These are phyloP conservation scores for Lupinus albus DNA, from an alignment of 306 rosid genomes.

Conservation along the genomic window DNA sequence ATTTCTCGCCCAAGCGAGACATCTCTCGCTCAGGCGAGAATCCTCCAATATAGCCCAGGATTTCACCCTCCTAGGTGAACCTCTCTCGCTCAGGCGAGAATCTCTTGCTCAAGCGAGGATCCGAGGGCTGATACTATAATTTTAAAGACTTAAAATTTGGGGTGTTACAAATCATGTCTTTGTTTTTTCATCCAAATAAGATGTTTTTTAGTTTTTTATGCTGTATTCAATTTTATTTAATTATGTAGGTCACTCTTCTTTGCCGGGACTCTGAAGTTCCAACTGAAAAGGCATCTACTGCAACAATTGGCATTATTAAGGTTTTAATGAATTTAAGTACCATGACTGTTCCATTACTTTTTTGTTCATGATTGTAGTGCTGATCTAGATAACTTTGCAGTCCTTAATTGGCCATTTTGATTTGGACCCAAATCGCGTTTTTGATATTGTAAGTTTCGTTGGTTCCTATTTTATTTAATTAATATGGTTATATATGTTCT, in stretches of 20 bases:
- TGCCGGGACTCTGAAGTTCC: conserved; percentile 71
- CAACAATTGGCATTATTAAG: conserved; percentile 94
- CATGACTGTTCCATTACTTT: conserved; percentile 20
- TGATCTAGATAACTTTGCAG: conserved; percentile 59
- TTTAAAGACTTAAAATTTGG: too few species aligned
- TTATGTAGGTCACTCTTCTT: conserved; percentile 81
- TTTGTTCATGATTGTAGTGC: conserved; percentile 29
- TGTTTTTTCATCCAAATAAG: conserved; percentile 9
- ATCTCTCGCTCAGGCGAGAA: too few species aligned
- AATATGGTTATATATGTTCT: neutral
- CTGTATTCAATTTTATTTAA: conserved; percentile 38
- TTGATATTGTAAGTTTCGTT: conserved; percentile 80
- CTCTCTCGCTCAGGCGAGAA: too few species aligned
- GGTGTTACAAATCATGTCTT: too few species aligned
- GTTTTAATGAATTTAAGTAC: conserved; percentile 48
- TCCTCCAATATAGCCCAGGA: too few species aligned
- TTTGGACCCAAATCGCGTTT: conserved; percentile 96
- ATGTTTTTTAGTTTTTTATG: conserved; percentile 29
- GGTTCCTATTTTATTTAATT: neutral
- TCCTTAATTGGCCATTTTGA: conserved; percentile 97
- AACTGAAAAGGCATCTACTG: conserved; percentile 59
- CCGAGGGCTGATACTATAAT: too few species aligned
- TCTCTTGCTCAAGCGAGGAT: too few species aligned
- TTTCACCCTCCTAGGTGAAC: too few species aligned
- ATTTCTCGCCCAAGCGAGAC: too few species aligned